phyloP scores from a whole-genome alignment of 805 yeast species.

The Candida cerambycidarum region DNA sequence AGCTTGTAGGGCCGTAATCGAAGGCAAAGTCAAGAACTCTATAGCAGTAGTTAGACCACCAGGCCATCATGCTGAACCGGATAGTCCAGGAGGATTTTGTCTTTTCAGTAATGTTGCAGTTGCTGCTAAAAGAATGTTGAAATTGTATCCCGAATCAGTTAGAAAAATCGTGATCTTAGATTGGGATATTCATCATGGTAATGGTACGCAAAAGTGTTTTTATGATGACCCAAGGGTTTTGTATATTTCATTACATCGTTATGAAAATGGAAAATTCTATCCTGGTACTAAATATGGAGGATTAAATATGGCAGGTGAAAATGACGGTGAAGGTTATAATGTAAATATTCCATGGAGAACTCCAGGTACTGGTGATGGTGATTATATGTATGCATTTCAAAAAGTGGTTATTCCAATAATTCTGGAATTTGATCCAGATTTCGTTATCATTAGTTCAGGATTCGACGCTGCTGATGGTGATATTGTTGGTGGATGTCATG shows the following conservation, averaged over 20 bases:
- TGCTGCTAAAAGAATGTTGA: conserved; percentile 83
- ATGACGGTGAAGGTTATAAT: conserved; percentile 80
- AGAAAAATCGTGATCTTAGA: conserved; percentile 81
- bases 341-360: conserved; percentile 93
- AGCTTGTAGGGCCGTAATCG: conserved; percentile 93
- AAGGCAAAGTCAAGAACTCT: conserved; percentile 87
- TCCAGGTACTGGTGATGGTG: conserved; percentile 93
- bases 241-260: conserved; percentile 88
- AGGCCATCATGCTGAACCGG: conserved; percentile 99
- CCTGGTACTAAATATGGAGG: conserved; percentile 92
- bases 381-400: conserved; percentile 87
- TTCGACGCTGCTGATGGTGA: conserved; percentile 99
- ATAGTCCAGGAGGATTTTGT: conserved; percentile 95
- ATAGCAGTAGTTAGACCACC: conserved; percentile 97
- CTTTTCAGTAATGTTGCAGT: conserved; percentile 95
- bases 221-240: conserved; percentile 85
- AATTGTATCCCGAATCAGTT: conserved; percentile 84
- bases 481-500: conserved; percentile 93
- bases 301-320: conserved; percentile 79
- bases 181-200: conserved; percentile 99
- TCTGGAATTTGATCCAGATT: conserved; percentile 86
- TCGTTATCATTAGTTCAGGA: conserved; percentile 91
- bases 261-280: conserved; percentile 87
- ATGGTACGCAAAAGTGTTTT: conserved; percentile 95
- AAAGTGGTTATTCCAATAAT: conserved; percentile 86